These are phyloP conservation scores for Musa troglodytarum DNA, from an alignment of 176 grass and related monocot species.

Conservation along the genomic window DNA sequence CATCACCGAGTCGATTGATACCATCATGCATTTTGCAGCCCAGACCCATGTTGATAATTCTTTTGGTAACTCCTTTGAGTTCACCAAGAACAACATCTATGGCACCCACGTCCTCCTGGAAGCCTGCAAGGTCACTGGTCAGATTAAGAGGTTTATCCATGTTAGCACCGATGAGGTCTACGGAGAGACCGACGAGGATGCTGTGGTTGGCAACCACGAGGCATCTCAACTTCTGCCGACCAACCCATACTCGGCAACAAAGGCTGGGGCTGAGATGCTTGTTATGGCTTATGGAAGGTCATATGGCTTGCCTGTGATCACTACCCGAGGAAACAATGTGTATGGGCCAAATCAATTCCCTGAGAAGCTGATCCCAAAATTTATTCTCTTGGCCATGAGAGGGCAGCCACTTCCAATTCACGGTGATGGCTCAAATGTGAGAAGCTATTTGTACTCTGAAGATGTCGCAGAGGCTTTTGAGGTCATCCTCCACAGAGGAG, in stretches of 20 bases:
- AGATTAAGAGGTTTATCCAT: constrained; percentile 20
- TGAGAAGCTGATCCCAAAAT: constrained; percentile 19
- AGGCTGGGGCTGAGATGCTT: constrained; percentile 23
- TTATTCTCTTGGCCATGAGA: constrained; percentile 24
- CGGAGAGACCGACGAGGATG: constrained; percentile 18
- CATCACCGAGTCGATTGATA: constrained; percentile 18
- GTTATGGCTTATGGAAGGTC: constrained; percentile 26
- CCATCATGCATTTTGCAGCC: constrained; percentile 23
- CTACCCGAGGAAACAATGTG: constrained; percentile 18
- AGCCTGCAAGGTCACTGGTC: constrained; percentile 21
- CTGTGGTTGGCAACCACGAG: constrained; percentile 19
- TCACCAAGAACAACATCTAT: constrained; percentile 25
- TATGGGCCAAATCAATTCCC: constrained; percentile 25
- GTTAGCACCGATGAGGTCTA: constrained; percentile 23
- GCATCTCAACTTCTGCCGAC: constrained; percentile 18
- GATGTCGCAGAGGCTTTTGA: constrained; percentile 23
- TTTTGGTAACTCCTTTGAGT: constrained; percentile 22
- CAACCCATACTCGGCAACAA: constrained; percentile 22
- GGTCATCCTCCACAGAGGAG: constrained; percentile 19
- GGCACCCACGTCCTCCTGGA: constrained; percentile 21
- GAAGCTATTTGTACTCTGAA: constrained; percentile 21
- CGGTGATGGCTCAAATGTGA: constrained; percentile 18
- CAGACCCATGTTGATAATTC: constrained; percentile 24
- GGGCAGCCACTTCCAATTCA: constrained; percentile 17
- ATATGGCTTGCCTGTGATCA: constrained; percentile 18